phyloP scores from a whole-genome alignment of 768 basidiomycete species.

The Boletus rex-veris region DNA sequence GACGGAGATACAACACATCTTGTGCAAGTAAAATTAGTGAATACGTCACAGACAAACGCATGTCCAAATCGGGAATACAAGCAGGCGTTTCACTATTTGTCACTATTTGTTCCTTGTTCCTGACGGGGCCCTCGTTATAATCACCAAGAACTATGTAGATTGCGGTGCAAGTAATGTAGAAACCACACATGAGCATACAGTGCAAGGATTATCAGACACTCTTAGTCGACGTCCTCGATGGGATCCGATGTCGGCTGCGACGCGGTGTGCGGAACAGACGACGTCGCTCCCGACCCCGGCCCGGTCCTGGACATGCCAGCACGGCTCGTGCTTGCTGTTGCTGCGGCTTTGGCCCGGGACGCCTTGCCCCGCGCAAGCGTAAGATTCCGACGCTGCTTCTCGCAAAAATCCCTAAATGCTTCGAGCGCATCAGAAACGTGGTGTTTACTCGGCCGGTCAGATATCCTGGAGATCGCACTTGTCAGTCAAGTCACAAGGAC shows the following conservation, averaged over 20 bases:
- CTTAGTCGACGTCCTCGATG: constrained; percentile 35
- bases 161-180: constrained; percentile 12
- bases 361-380: constrained; percentile 19
- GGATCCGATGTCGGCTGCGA: not conserved
- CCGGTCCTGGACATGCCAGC: not conserved
- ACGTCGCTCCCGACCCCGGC: constrained; percentile 8
- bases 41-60: constrained; percentile 17
- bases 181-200: constrained; percentile 3
- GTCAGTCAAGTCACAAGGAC: not conserved
- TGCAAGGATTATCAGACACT: no score
- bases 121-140: not conserved
- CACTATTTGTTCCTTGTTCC: not conserved
- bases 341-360: not conserved
- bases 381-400: constrained; percentile 44
- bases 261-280: constrained; percentile 4
- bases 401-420: constrained; percentile 46
- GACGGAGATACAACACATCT: constrained; percentile 5
- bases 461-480: constrained; percentile 35
- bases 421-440: constrained; percentile 53
- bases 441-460: constrained; percentile 51
- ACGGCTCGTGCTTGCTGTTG: not conserved
- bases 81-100: constrained; percentile 11
- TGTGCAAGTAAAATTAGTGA: no score
- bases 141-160: constrained; percentile 4
- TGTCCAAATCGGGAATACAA: constrained; percentile 32